A percentile compares a stretch with the other conserved stretches of the same genome.
phyloP scores from a whole-genome alignment of 257 asterid species.

The Rauvolfia tetraphylla region DNA sequence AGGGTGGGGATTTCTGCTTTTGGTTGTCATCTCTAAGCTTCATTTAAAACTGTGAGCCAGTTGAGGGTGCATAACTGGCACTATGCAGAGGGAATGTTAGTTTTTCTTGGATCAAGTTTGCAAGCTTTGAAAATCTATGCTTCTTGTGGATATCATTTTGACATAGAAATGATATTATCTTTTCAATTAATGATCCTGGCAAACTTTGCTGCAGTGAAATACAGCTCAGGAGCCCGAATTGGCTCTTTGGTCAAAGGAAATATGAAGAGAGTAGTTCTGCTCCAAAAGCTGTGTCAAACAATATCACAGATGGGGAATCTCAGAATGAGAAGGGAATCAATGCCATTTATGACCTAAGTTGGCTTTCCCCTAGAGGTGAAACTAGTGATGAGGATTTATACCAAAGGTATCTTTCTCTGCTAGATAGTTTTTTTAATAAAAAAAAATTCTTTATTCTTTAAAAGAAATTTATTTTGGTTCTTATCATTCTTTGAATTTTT shows the following conservation, averaged over 20 bases:
- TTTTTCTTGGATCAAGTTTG: not conserved
- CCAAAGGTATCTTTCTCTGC: conserved; percentile 49
- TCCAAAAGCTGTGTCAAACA: conserved; percentile 44
- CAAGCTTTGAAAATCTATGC: not conserved
- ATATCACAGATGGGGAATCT: conserved; percentile 42
- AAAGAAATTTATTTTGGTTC: not conserved
- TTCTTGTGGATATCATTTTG: not conserved
- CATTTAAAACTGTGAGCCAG: not conserved
- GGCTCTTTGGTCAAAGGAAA: conserved; percentile 97
- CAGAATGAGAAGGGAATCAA: conserved; percentile 45
- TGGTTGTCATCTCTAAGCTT: not conserved
- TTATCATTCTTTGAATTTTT: not conserved
- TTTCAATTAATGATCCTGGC: not conserved
- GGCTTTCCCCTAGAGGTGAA: conserved; percentile 60
- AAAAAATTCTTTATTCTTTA: no score
- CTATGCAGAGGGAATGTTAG: not conserved
- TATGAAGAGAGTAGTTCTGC: conserved; percentile 57
- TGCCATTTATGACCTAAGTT: conserved; percentile 54
- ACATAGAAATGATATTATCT: not conserved
- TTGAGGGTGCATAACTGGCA: not conserved
- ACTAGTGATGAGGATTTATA: conserved; percentile 79
- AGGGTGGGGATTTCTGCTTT: not conserved
- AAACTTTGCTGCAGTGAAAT: conserved; percentile 59
- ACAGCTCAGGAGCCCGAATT: conserved; percentile 95
- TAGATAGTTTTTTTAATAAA: not conserved